Base-by-base conservation (phyloP, 1,139 yeast species). In the Candida dubliniensis region DNA sequence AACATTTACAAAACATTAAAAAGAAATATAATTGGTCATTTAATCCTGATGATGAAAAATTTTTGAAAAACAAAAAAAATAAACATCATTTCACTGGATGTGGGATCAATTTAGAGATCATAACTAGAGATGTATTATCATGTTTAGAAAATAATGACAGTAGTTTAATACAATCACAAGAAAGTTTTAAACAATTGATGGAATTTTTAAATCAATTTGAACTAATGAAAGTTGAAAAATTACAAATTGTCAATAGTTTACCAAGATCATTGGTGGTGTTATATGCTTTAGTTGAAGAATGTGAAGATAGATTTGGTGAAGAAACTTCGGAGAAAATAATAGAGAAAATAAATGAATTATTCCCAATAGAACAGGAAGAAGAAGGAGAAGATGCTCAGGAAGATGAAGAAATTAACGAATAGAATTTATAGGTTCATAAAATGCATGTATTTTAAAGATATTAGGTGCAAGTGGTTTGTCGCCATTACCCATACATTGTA, bases 231-330 rank as follows among this genome's bases (percentile, higher is more conserved):
- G 84, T 87, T 15, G 99, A 93, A 59, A 82, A 85, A 56, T 69
- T 93, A 34, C 97, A 91, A 64, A 79, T 93, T 31, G 76, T 90
- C 47, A 91, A 93, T 63, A 71, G 82, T 4, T 75, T 90, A 34
- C 98, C 98, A 0, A 70, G 84, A 40, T 80, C 90, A 2, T 67
- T 88, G 73, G 96, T 90, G 3, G 84, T 81, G 34, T 72, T 93
- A 45, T 89, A 82, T 61, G 75, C 93, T 0, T 70, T 91, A 35
- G 82, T 93, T 3, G 99, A 93, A 58, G 98, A 93, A 61, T 91
- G 96, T 62, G 98, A 91, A 54, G 83, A 79, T 52, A 72, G 98
- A 52, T 84, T 89, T 56, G 66, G 71, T 15, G 87, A 84, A 47
- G 85, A 79, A 1, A 76, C 81, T 46, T 74, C 86, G 45, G 77